Evolutionary conservation across 805 yeast genomes (phyloP).

Genomic region (Starmerella cellae): DNA sequence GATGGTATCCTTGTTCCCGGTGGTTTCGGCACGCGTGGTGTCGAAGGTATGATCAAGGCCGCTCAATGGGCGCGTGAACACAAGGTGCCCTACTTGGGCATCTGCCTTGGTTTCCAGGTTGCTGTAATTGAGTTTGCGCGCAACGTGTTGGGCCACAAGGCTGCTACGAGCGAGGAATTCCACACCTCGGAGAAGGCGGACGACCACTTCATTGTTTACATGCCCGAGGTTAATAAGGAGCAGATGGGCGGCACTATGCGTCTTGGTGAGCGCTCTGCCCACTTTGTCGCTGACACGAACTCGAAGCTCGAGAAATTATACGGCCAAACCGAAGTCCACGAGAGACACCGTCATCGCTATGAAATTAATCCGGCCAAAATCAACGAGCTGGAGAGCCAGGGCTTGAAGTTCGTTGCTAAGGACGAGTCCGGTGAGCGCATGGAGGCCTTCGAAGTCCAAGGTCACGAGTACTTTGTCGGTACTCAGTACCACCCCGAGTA

Average conservation of each 20-base stretch:
- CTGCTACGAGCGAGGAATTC: constrained; percentile 75
- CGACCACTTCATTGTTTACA: constrained; percentile 68
- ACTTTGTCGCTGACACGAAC: constrained; percentile 54
- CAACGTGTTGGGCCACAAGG: constrained; percentile 52
- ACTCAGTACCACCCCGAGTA: constrained; percentile 99
- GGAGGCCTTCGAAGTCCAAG: constrained; percentile 79
- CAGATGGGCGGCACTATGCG: constrained; percentile 99
- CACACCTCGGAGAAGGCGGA: constrained; percentile 43
- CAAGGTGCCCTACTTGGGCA: constrained; percentile 87
- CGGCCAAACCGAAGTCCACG: constrained; percentile 57
- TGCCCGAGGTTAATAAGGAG: constrained; percentile 96
- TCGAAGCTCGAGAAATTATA: constrained; percentile 64
- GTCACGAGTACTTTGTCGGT: constrained; percentile 84
- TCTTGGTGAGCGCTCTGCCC: constrained; percentile 84
- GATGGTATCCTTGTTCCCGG: constrained; percentile 98
- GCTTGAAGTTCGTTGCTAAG: constrained; percentile 81
- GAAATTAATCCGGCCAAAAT: constrained; percentile 86
- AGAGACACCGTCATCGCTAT: constrained; percentile 97
- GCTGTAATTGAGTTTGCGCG: constrained; percentile 92
- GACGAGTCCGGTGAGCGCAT: constrained; percentile 84
- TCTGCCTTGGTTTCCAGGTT: constrained; percentile 92
- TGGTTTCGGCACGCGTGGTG: constrained; percentile 95
- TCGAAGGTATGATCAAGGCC: constrained; percentile 95
- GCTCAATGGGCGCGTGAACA: constrained; percentile 98
- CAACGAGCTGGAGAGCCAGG: constrained; percentile 54